Evolutionary conservation across 2,329 filamentous ascomycete genomes (phyloP), one percentile per base, ranked within the genome.

Genomic region (Cladosporium halotolerans): DNA sequence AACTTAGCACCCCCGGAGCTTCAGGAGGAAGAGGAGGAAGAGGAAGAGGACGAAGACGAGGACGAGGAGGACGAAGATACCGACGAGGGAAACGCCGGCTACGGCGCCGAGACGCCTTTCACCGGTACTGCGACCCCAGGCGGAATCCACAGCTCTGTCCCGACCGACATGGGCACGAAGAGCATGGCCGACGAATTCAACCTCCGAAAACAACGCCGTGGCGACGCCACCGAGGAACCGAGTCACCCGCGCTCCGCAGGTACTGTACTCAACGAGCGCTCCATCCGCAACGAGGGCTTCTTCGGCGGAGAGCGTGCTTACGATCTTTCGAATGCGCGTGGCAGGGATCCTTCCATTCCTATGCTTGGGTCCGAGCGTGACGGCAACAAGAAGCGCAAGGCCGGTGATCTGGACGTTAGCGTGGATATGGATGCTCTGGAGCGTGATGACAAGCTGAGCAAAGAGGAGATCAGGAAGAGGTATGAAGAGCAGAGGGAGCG

Each of bases 271-370:
- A 89, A 89, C 9, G 92, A 99, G 73, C 87, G 88, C 54, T 85
- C 92, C 66, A 85, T 91, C 18, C 83, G 86, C 48, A 83, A 89
- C 4, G 86, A 91, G 62, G 93, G 93, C 43, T 97, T 99, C 81
- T 97, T 99, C 68, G 93, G 93, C 62, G 91, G 89, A 63, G 92
- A 97, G 68, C 86, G 89, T 66, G 87, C 87, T 13, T 99, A 99
- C 72, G 91, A 99, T 71, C 79, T 99, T 57, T 85, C 79, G 57
- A 82, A 75, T 58, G 76, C 75, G 32, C 69, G 59, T 52, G 62
- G 62, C 53, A 68, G 67, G 36, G 72, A 70, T 58, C 75, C 79
- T 56, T 72, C 76, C 18, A 74, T 88, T 56, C 86, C 88, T 1
- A 80, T 95, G 2, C 80, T 99, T 3, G 93, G 91, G 9, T 80